Conservation (phyloP, 331 rosid species). For the Malus hybrid region DNA sequence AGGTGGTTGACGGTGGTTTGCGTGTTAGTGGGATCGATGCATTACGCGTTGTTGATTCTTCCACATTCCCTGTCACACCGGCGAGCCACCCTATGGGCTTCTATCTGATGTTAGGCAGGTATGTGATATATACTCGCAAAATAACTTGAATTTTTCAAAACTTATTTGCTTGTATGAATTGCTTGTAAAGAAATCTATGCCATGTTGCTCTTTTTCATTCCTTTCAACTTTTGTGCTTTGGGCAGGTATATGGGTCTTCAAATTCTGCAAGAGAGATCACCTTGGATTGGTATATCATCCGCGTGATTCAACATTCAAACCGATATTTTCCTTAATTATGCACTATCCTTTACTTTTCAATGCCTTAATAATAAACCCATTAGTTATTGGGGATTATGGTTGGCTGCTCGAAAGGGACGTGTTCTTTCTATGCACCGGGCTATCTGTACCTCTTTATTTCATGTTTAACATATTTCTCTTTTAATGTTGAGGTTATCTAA, state of each 20-base stretch:
- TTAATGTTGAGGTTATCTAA: too few relatives aligned
- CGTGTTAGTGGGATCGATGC: slow-evolving; percentile 5
- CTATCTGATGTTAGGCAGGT: slow-evolving; percentile 20
- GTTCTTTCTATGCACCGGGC: too few relatives aligned
- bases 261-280: slow-evolving; percentile 9
- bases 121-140: not conserved
- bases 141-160: not conserved
- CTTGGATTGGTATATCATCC: not conserved
- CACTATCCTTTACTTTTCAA: too few relatives aligned
- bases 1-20: slow-evolving; percentile 18
- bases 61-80: slow-evolving; percentile 8
- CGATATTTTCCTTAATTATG: too few relatives aligned
- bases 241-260: slow-evolving; percentile 16
- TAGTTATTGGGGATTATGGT: too few relatives aligned
- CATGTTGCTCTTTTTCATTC: too few relatives aligned
- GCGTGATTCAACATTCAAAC: too few relatives aligned
- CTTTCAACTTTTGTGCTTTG: not conserved
- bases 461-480: too few relatives aligned
- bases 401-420: too few relatives aligned
- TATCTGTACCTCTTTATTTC: too few relatives aligned
- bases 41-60: slow-evolving; percentile 23
- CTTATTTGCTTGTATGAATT: not conserved
- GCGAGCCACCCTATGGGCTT: slow-evolving; percentile 15
- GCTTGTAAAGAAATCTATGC: not conserved
- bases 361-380: too few relatives aligned